phyloP scores from a whole-genome alignment of 2,329 filamentous ascomycete species.

The Ophiocordyceps camponoti-rufipedis region DNA sequence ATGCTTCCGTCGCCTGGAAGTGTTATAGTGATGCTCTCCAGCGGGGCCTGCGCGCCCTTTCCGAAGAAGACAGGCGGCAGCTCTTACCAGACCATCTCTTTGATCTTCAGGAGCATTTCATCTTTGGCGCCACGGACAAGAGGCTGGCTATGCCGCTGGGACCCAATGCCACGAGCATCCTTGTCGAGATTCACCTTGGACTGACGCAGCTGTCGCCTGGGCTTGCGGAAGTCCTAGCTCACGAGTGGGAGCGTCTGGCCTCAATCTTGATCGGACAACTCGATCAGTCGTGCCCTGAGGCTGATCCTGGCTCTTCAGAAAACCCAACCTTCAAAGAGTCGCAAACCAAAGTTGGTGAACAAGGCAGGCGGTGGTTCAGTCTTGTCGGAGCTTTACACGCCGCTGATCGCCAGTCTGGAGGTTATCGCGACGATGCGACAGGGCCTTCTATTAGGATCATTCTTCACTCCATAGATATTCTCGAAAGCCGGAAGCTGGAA shows the following conservation, averaged over 20 bases:
- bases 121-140: conserved; percentile 25
- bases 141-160: conserved; percentile 14
- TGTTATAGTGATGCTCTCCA: conserved; percentile 51
- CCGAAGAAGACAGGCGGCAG: conserved; percentile 23
- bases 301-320: conserved; percentile 37
- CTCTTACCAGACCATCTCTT: conserved; percentile 31
- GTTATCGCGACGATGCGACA: conserved; percentile 11
- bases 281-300: conserved; percentile 59
- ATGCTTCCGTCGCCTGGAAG: conserved; percentile 52
- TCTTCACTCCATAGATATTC: conserved; percentile 19
- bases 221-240: conserved; percentile 28
- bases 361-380: conserved; percentile 50
- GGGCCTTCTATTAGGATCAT: conserved; percentile 13
- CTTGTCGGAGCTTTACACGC: conserved; percentile 29
- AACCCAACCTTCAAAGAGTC: conserved; percentile 42
- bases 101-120: conserved; percentile 34
- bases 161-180: conserved; percentile 16
- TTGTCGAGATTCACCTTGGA: conserved; percentile 29
- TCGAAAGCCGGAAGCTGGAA: conserved; percentile 34
- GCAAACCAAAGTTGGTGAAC: conserved; percentile 47
- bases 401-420: conserved; percentile 8
- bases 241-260: conserved; percentile 44
- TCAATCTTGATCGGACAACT: conserved; percentile 45
- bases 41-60: conserved; percentile 28
- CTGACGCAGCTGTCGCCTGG: conserved; percentile 21